Base-by-base conservation (phyloP, 768 basidiomycete species). In the Erythrobasidium yunnanense region DNA sequence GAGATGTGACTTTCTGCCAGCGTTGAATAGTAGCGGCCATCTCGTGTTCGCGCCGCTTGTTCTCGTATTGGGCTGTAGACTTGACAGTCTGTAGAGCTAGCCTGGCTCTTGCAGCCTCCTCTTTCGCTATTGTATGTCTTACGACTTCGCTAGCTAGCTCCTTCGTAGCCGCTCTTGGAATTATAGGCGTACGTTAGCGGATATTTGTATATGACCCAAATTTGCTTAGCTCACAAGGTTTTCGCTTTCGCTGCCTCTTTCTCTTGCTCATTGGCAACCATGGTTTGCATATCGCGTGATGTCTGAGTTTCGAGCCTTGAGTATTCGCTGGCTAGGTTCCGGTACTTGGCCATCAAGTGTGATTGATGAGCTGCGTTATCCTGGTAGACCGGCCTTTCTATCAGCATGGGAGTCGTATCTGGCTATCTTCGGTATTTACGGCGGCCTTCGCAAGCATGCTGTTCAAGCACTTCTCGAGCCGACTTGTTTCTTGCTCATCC, bases 1-100 rank as follows among this genome's bases (percentile, higher is more conserved):
- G 34, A 30, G 50, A 20, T 8, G 54, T 50, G 13, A 63, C n/a
- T 34, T 63, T 63, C 49, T 63, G 60, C 60, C 60, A 63, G 20
- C 60, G 46, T 11, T 46, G 15, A 22, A 63, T 20, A 22, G 32
- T 32, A 3, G 60, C 29, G 4, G 60, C 60, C 7, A 63, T n/a
- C 30, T 63, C 60, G 25, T 49, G 32, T 25, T 63, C 60, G 13
- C 60, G 45, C n/a, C 60, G 45, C 30, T 63, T 63, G 23, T 25
- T 29, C 18, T 63, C 60, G n/a, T 63, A 34, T 35, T 25, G 45
- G 18, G 60, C 60, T 27, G 46, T 30, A 6, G 47, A 13, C 30
- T 51, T 63, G 11, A 63, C 60, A 7, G 49, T 6, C 20, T 25
- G 22, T 38, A 63, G 22, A 23, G 60, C 60, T 18, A 63, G 33